Percentiles rank a stretch among this genome's conserved stretches.
These are phyloP conservation scores for Leucogyrophana mollusca DNA, from an alignment of 768 basidiomycete genomes.

Conservation along the genomic window DNA sequence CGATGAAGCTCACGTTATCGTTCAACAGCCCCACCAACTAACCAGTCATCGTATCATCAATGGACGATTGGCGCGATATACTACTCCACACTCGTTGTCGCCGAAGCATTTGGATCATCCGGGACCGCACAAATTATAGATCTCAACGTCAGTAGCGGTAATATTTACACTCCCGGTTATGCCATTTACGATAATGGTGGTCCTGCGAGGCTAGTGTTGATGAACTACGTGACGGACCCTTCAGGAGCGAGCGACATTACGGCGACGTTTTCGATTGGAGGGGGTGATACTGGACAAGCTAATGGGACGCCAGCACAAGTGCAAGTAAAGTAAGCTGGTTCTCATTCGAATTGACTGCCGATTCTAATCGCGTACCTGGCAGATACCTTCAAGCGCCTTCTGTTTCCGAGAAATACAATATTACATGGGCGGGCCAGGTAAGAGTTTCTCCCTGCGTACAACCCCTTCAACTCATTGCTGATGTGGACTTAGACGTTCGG, in stretches of 20 bases:
- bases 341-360: too few species aligned
- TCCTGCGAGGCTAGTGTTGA: constrained; percentile 39
- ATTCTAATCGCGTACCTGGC: background rate
- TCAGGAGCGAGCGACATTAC: constrained; percentile 38
- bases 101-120: constrained; percentile 36
- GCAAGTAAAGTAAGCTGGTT: constrained; percentile 33
- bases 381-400: constrained; percentile 10
- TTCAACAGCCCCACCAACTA: constrained; percentile 42
- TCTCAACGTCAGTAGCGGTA: constrained; percentile 25
- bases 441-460: background rate
- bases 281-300: constrained; percentile 20
- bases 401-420: constrained; percentile 42
- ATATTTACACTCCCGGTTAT: constrained; percentile 40
- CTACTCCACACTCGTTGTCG: constrained; percentile 35
- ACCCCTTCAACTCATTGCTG: background rate
- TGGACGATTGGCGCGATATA: constrained; percentile 43
- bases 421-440: constrained; percentile 50
- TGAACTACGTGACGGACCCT: constrained; percentile 48
- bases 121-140: constrained; percentile 37
- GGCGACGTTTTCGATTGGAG: constrained; percentile 32
- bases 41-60: constrained; percentile 30
- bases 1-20: background rate
- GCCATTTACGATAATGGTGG: constrained; percentile 70
- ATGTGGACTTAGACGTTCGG: constrained; percentile 21
- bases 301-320: constrained; percentile 22